These are phyloP conservation scores for Breviolum minutum DNA, from an alignment of 73 alveolate species.

Conservation along the genomic window DNA sequence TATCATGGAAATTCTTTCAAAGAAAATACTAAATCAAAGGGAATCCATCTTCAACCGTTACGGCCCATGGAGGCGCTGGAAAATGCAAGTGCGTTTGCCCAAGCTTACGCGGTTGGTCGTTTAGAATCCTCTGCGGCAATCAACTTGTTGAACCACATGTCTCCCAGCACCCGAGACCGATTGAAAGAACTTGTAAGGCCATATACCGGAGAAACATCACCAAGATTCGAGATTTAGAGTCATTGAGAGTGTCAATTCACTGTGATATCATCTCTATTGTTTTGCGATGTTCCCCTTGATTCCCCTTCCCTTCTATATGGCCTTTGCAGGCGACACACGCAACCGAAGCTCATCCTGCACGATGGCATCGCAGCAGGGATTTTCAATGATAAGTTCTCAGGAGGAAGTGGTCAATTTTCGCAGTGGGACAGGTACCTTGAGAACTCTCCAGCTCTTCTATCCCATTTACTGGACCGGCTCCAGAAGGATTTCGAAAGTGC, in stretches of 20 bases:
- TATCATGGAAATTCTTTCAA: not conserved
- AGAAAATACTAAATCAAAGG: not conserved
- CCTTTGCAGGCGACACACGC: not conserved
- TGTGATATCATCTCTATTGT: no score
- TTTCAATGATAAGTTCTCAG: not conserved
- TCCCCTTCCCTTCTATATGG: not conserved
- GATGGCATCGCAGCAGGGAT: not conserved
- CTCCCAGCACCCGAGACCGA: not conserved
- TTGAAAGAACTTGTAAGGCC: conserved; percentile 14
- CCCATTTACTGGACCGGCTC: not conserved
- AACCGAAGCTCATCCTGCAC: not conserved
- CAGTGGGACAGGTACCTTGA: not conserved
- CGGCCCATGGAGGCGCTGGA: not conserved
- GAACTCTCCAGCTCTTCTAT: not conserved
- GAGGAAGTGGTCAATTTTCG: not conserved
- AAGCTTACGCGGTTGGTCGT: not conserved
- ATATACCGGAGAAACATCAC: not conserved
- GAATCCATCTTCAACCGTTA: not conserved
- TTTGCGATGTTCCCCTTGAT: no score
- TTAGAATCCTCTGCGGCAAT: not conserved
- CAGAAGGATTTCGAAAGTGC: not conserved
- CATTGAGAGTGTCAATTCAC: no score
- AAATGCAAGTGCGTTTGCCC: not conserved
- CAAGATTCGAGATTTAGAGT: not conserved
- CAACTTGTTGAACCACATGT: not conserved